Conservation (phyloP, 2,329 filamentous ascomycete species). For the Fusarium dlaminii region DNA sequence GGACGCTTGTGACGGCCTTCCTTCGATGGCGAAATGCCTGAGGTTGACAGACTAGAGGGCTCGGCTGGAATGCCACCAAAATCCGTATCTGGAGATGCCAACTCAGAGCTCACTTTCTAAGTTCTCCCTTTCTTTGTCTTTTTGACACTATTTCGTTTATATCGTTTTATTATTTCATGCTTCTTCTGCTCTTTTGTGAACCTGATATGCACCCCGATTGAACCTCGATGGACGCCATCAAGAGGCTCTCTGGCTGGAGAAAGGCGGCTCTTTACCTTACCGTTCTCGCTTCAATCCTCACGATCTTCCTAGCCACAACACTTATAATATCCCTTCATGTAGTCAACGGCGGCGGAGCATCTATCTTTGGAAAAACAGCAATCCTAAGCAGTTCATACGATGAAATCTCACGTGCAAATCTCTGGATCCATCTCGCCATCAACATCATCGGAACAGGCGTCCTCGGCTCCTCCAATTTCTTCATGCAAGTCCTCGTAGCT, state of each 20-base stretch:
- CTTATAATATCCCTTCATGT: neutral
- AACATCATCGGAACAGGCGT: neutral
- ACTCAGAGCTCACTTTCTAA: neutral
- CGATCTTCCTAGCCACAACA: neutral
- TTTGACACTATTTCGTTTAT: neutral
- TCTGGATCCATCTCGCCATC: neutral
- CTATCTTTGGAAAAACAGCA: neutral
- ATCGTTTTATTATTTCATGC: neutral
- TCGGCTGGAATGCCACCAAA: neutral
- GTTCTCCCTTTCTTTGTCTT: neutral
- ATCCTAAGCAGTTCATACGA: neutral
- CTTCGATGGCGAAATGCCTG: neutral
- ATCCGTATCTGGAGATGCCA: neutral
- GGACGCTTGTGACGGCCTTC: fast-evolving
- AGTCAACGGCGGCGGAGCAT: neutral
- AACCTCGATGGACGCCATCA: neutral
- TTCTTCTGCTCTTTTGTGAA: neutral
- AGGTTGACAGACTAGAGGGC: neutral
- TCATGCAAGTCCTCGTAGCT: neutral
- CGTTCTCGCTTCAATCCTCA: neutral
- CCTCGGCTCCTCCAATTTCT: neutral
- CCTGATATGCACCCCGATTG: fast-evolving
- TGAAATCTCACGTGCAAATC: neutral
- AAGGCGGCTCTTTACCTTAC: neutral
- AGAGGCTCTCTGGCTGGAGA: neutral